Conservation (phyloP, 2,329 filamentous ascomycete species). For the Fusarium goolgardi region DNA sequence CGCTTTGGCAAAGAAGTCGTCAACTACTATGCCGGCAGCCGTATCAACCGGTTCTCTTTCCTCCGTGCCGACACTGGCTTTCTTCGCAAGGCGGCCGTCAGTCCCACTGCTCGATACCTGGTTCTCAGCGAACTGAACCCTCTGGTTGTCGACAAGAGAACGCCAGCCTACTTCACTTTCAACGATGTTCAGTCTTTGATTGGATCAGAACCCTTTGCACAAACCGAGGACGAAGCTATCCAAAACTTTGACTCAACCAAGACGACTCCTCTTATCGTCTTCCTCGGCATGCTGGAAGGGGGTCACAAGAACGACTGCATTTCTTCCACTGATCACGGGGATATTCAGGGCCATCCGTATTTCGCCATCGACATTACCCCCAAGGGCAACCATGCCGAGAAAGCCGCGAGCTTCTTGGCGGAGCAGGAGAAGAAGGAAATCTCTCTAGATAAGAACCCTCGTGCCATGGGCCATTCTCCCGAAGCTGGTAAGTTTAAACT, state of each 20-base stretch:
- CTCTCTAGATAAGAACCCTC: slow-evolving; percentile 74
- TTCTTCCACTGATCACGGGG: slow-evolving; percentile 63
- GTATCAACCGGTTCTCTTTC: slow-evolving; percentile 83
- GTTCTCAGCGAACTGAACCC: slow-evolving; percentile 83
- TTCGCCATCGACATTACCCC: slow-evolving; percentile 93
- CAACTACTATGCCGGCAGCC: slow-evolving; percentile 86
- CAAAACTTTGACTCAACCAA: slow-evolving; percentile 78
- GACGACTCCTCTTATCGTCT: slow-evolving; percentile 78
- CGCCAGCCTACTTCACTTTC: slow-evolving; percentile 75
- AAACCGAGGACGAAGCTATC: slow-evolving; percentile 78
- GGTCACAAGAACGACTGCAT: slow-evolving; percentile 57
- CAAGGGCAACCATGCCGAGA: slow-evolving; percentile 69
- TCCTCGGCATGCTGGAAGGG: slow-evolving; percentile 82
- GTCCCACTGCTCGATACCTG: slow-evolving; percentile 77
- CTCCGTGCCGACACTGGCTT: slow-evolving; percentile 78
- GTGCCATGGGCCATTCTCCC: slow-evolving; percentile 69
- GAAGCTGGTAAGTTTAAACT: slow-evolving; percentile 64
- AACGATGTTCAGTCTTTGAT: slow-evolving; percentile 77
- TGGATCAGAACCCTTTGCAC: slow-evolving; percentile 75
- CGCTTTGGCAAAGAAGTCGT: slow-evolving; percentile 83
- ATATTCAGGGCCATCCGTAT: slow-evolving; percentile 82
- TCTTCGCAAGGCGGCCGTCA: slow-evolving; percentile 72
- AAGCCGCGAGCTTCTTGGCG: slow-evolving; percentile 63
- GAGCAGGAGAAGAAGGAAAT: slow-evolving; percentile 65
- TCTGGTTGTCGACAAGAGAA: slow-evolving; percentile 66